phyloP scores from a whole-genome alignment of 805 yeast genomes.

The Lipomyces mesembrius region DNA sequence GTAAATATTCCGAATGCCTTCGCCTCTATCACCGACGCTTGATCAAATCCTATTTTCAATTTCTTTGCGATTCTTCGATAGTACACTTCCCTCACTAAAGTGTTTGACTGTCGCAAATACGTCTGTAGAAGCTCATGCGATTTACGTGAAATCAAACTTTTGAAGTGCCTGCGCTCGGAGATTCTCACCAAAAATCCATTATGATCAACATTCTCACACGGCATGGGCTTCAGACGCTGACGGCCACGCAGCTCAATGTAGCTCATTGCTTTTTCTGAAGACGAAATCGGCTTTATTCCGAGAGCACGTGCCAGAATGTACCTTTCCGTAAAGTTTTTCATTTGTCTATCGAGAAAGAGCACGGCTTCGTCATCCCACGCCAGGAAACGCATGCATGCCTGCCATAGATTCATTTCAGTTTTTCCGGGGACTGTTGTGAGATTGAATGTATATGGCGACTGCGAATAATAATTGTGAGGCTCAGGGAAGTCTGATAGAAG shows the following conservation, averaged over 20 bases:
- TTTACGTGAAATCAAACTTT: background rate
- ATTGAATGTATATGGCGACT: conserved; percentile 10
- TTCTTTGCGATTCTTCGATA: conserved; percentile 1
- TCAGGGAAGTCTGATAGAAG: background rate
- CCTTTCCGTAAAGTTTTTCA: background rate
- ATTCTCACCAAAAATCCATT: background rate
- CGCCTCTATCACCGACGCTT: background rate
- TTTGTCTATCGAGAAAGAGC: background rate
- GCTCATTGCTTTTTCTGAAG: conserved; percentile 3
- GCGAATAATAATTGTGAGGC: conserved; percentile 9
- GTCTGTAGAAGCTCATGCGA: background rate
- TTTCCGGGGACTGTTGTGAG: background rate
- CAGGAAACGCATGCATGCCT: conserved; percentile 16
- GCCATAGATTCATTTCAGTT: conserved; percentile 18
- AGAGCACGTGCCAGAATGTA: conserved; percentile 19
- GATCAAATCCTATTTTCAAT: background rate
- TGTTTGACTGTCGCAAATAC: background rate
- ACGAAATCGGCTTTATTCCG: conserved; percentile 7
- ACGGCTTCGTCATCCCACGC: conserved; percentile 12
- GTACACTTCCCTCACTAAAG: background rate
- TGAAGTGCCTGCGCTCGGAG: background rate
- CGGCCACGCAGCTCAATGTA: background rate
- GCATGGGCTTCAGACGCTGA: background rate
- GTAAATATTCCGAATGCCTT: background rate
- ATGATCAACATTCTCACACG: background rate